phyloP scores from a whole-genome alignment of 305 asterid genomes.

The Solanum chacoense region DNA sequence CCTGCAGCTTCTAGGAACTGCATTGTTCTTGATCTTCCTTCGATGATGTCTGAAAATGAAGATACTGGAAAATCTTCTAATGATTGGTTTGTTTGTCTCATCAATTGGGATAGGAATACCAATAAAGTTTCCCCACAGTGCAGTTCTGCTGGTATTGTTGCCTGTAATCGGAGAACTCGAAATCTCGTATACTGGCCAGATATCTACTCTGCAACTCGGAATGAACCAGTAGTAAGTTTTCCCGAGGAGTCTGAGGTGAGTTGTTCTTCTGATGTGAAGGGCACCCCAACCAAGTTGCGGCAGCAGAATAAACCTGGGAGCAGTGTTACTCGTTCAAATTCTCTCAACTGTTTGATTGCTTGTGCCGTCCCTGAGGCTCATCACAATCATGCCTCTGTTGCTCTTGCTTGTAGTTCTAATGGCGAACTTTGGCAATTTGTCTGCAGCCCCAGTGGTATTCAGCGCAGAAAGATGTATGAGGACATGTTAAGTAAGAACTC shows the following conservation, averaged over 20 bases:
- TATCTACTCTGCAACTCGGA: conserved; percentile 35
- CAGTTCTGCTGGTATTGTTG: conserved; percentile 60
- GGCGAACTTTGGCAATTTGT: conserved; percentile 65
- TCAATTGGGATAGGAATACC: conserved; percentile 48
- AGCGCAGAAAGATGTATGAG: conserved; percentile 27
- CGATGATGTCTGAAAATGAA: conserved; percentile 26
- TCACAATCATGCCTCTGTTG: conserved; percentile 43
- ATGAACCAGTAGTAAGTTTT: conserved; percentile 34
- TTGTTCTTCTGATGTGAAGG: conserved; percentile 23
- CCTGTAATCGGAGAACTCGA: conserved; percentile 45
- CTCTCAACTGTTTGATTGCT: conserved; percentile 67
- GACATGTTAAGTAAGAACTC: conserved; percentile 17
- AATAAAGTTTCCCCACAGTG: conserved; percentile 23
- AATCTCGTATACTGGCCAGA: conserved; percentile 71
- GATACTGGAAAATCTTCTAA: conserved; percentile 30
- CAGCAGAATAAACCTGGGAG: conserved; percentile 24
- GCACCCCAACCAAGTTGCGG: conserved; percentile 27
- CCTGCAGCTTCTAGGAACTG: conserved; percentile 56
- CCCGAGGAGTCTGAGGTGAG: conserved; percentile 31
- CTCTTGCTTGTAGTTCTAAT: conserved; percentile 68
- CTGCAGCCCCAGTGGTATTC: conserved; percentile 53
- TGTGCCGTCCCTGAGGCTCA: conserved; percentile 38
- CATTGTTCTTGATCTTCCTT: conserved; percentile 51
- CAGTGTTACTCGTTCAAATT: conserved; percentile 23
- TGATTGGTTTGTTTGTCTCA: conserved; percentile 57